Conservation (phyloP, 352 stramenopile genomes). For the Pythium utonaiense region DNA sequence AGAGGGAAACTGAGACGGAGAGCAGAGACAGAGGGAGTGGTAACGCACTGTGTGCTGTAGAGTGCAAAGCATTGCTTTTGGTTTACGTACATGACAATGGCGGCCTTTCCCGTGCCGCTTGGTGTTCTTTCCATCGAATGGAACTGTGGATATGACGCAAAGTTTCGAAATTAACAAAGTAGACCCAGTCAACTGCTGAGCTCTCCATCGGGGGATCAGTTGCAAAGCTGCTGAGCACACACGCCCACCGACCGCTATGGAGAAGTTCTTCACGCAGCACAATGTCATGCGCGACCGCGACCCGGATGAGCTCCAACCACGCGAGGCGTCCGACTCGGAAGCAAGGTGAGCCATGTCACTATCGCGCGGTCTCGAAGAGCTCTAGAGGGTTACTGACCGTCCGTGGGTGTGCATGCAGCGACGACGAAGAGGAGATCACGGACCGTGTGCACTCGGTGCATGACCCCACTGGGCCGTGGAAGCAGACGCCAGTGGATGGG, state of each 20-base stretch:
- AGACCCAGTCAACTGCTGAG: not conserved
- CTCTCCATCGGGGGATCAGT: not conserved
- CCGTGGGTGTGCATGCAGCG: conserved; percentile 18
- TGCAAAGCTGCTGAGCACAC: not conserved
- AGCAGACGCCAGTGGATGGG: conserved; percentile 38
- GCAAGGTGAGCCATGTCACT: conserved; percentile 42
- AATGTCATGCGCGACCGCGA: conserved; percentile 73
- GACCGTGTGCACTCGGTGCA: conserved; percentile 62
- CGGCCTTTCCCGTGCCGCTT: not conserved
- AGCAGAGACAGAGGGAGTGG: conserved; percentile 5
- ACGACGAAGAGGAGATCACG: conserved; percentile 51
- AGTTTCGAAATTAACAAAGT: not conserved
- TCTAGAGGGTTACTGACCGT: conserved; percentile 2
- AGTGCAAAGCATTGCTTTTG: conserved; percentile 23
- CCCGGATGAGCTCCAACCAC: conserved; percentile 45
- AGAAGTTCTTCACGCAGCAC: conserved; percentile 80
- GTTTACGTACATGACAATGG: conserved; percentile 9
- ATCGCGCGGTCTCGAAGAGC: conserved; percentile 6
- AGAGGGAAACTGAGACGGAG: conserved; percentile 7
- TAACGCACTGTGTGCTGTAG: conserved; percentile 17
- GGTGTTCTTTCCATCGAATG: conserved; percentile 13
- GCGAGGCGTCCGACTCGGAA: conserved; percentile 69
- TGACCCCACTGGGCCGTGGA: conserved; percentile 70
- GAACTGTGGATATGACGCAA: not conserved
- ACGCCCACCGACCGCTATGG: conserved; percentile 33